phyloP scores from a whole-genome alignment of 2,329 filamentous ascomycete genomes.

The Torrubiellomyces zombiae region DNA sequence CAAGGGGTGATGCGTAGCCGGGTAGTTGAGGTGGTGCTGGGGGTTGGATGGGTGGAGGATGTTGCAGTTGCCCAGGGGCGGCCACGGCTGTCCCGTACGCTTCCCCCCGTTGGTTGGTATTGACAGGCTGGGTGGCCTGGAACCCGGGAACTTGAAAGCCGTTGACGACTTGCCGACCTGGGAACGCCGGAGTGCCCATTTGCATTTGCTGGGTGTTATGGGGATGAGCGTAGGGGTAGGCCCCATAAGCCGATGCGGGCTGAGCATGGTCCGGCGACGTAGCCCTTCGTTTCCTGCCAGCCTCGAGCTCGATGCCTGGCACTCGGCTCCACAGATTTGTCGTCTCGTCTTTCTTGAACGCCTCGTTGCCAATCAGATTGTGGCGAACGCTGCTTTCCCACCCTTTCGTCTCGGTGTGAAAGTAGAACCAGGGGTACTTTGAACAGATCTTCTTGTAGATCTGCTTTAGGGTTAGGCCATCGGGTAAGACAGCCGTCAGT shows the following conservation, averaged over 20 bases:
- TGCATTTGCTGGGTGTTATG: too few relatives aligned
- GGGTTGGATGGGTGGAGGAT: slow-evolving; percentile 8
- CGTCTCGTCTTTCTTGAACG: slow-evolving; percentile 40
- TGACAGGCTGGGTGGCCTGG: slow-evolving; percentile 15
- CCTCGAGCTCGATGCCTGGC: slow-evolving; percentile 40
- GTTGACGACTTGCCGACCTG: too few relatives aligned
- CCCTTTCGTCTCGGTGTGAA: slow-evolving; percentile 44
- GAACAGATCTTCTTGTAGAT: slow-evolving; percentile 45
- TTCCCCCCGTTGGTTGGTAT: slow-evolving; percentile 5
- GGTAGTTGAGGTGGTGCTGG: slow-evolving; percentile 11
- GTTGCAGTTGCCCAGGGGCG: too few relatives aligned
- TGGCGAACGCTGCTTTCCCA: slow-evolving; percentile 51
- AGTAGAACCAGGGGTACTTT: slow-evolving; percentile 42
- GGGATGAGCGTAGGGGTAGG: slow-evolving; percentile 18
- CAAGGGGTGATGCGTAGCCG: slow-evolving; percentile 18
- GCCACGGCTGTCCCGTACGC: slow-evolving; percentile 6
- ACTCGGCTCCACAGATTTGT: slow-evolving; percentile 41
- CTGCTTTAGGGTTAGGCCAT: slow-evolving; percentile 41
- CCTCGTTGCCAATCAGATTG: slow-evolving; percentile 44
- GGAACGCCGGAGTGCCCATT: too few relatives aligned
- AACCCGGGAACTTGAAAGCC: slow-evolving; percentile 17
- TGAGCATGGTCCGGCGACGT: slow-evolving; percentile 32
- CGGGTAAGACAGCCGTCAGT: slow-evolving; percentile 33
- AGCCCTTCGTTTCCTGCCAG: slow-evolving; percentile 43
- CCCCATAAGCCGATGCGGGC: slow-evolving; percentile 20